Percentiles rank a stretch among this genome's conserved stretches.
Conservation (phyloP, 2,329 filamentous ascomycete genomes). For the Dothistroma septosporum region DNA sequence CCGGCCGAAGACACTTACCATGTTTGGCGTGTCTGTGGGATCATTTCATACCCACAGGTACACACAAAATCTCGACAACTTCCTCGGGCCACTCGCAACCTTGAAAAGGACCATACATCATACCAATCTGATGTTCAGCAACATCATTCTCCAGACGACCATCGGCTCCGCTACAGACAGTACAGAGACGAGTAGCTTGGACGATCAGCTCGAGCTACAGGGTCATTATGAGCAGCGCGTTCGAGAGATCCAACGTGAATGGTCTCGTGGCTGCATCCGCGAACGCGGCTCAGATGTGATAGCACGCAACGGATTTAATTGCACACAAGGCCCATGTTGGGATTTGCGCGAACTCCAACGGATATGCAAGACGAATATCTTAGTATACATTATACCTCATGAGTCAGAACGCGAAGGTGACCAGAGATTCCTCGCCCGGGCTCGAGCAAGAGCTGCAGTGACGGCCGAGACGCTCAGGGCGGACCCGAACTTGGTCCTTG, state of each 20-base stretch:
- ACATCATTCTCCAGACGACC: too few species aligned
- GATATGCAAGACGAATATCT: not conserved
- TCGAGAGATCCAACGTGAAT: not conserved
- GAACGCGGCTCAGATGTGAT: not conserved
- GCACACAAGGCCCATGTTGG: not conserved
- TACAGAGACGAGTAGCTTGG: too few species aligned
- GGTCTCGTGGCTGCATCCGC: not conserved
- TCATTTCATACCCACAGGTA: too few species aligned
- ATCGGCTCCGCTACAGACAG: too few species aligned
- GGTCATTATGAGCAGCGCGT: not conserved
- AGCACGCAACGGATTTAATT: not conserved
- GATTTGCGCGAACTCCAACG: not conserved
- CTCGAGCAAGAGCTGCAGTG: not conserved
- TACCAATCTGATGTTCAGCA: too few species aligned
- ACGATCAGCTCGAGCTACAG: not conserved
- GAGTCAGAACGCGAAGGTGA: not conserved
- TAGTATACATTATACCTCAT: not conserved
- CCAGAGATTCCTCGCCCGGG: not conserved
- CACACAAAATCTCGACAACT: too few species aligned
- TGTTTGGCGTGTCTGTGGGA: too few species aligned
- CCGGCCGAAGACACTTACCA: too few species aligned
- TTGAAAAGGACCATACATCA: too few species aligned
- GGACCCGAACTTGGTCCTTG: not conserved
- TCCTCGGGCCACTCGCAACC: too few species aligned
- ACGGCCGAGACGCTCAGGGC: not conserved